A percentile compares a stretch with the other conserved stretches of the same genome.
Evolutionary conservation across 495 filamentous ascomycete genomes (phyloP).

Genomic region (Hyaloscypha hepaticicola): DNA sequence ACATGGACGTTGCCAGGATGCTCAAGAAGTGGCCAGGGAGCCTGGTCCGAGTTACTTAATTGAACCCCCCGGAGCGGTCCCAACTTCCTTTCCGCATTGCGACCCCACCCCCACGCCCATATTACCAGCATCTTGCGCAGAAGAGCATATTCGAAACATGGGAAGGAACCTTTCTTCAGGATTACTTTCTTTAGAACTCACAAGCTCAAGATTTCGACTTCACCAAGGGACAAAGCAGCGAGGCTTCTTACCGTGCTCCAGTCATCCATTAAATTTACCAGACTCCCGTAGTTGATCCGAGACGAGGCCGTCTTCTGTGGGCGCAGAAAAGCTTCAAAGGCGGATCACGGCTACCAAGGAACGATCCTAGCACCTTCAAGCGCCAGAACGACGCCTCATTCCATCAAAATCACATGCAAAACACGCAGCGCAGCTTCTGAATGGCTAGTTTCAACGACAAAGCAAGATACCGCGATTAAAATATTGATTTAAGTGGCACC

Average conservation of each 20-base stretch:
- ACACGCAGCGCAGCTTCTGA: background rate
- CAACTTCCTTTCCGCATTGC: conserved; percentile 3
- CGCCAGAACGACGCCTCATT: background rate
- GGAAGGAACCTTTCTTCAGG: background rate
- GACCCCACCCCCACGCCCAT: background rate
- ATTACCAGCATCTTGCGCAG: background rate
- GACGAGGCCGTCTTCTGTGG: background rate
- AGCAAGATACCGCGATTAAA: background rate
- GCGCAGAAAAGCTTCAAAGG: background rate
- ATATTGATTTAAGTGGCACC: conserved; percentile 9
- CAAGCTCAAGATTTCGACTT: background rate
- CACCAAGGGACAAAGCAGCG: background rate
- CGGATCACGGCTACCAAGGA: conserved; percentile 1
- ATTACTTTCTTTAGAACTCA: background rate
- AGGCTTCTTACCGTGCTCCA: background rate
- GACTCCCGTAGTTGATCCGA: background rate
- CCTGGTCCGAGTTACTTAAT: background rate
- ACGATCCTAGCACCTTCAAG: background rate
- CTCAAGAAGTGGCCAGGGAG: background rate
- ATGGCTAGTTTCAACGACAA: conserved; percentile 19
- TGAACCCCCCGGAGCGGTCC: background rate
- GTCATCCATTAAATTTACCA: background rate
- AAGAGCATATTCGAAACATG: conserved; percentile 17
- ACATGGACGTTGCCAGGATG: conserved; percentile 8
- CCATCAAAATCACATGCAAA: conserved; percentile 19